Base-by-base conservation (phyloP, 495 filamentous ascomycete species). In the Sabuloglossum arenarium region DNA sequence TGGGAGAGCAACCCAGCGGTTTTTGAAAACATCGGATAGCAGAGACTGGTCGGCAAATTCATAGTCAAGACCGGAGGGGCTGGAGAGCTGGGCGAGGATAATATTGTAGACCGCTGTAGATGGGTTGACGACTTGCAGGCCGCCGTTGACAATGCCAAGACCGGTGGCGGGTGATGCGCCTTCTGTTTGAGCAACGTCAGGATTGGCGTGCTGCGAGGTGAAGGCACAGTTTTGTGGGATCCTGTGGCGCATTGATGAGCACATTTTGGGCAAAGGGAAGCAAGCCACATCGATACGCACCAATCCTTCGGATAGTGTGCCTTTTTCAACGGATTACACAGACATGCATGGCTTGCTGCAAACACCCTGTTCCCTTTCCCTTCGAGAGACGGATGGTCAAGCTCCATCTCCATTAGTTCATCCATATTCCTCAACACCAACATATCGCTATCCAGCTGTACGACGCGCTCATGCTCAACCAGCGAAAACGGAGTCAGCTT, bases 361-460 rank as follows among this genome's bases (percentile, higher is more conserved):
- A 89, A 86, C 9, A 88, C 79, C 28, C 73, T 69, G 43, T 72
- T 54, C 9, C 76, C 79, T 32, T 68, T 74, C 12, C 77, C 79
- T 1, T 21, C 68, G 61, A 70, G 39, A 52, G 66, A 68, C 1
- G 76, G 70, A 42, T 67, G 61, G 64, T 88, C 84, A 16, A 91
- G 73, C 60, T 73, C 65, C 6, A 91, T 28, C 5, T 84, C 79
- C 84, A 90, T 89, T 53, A 93, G 67, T 66, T 88, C 86, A 63
- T 93, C 86, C 82, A 93, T 90, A 64, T 88, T 88, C 56, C 71
- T 68, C 53, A 78, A 68, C 4, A 85, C 76, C 23, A 90, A 61
- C 86, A 90, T 93, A 66, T 93, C 86, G 61, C 79, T 80, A 66
- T 93, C 86, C n/a, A 93, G 73, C 64, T 82, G 79, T 19, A 88